phyloP scores from a whole-genome alignment of 2,329 filamentous ascomycete genomes.

The Periconia sp. region DNA sequence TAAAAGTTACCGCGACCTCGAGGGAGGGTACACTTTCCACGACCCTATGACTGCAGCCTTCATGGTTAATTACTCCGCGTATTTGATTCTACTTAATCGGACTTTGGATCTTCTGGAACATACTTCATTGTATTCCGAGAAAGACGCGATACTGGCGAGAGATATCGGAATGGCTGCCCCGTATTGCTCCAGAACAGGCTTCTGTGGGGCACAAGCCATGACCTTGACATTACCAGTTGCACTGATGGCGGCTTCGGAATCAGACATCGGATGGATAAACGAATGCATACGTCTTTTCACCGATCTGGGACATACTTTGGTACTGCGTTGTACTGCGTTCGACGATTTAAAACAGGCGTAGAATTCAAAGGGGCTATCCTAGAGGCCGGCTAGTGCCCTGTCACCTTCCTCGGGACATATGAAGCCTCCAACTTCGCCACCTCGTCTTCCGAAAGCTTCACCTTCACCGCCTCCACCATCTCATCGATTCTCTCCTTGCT shows the following conservation, averaged over 20 bases:
- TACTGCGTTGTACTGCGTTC: no score
- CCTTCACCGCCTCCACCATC: slow-evolving; percentile 34
- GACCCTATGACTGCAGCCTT: slow-evolving; percentile 1
- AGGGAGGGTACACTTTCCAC: not conserved
- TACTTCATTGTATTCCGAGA: not conserved
- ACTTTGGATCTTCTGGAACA: not conserved
- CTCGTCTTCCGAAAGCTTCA: slow-evolving; percentile 40
- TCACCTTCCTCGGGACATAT: slow-evolving; percentile 35
- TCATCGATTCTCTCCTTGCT: slow-evolving; percentile 42
- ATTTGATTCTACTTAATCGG: slow-evolving; percentile 4
- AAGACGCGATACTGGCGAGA: not conserved
- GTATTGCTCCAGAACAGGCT: slow-evolving; percentile 1
- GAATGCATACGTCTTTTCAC: no score
- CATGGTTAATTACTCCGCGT: slow-evolving; percentile 3
- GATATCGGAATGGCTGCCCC: not conserved
- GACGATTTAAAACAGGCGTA: no score
- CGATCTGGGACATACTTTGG: no score
- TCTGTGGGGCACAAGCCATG: slow-evolving; percentile 5
- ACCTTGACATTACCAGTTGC: slow-evolving; percentile 2
- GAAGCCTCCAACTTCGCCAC: slow-evolving; percentile 41
- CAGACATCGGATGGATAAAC: not conserved
- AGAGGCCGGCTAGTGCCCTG: not conserved
- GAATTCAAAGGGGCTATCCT: not conserved
- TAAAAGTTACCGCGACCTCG: not conserved
- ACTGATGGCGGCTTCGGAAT: not conserved